phyloP scores from a whole-genome alignment of 164 flowering plant genomes.

The Tetracentron sinense region DNA sequence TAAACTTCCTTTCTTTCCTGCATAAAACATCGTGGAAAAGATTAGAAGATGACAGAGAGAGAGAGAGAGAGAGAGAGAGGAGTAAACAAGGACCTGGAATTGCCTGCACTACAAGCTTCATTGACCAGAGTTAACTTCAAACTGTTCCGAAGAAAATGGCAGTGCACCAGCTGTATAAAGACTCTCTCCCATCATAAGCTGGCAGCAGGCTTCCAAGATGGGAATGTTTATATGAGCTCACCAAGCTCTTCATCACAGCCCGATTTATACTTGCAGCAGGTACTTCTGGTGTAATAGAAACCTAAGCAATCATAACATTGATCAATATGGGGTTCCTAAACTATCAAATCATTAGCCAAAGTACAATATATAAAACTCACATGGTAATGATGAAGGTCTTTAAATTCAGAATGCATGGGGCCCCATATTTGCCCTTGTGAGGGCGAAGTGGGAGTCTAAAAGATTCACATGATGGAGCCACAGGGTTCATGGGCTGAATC shows the following conservation, averaged over 20 bases:
- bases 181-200: conserved; percentile 5
- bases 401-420: neutral
- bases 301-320: neutral
- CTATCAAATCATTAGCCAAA: neutral
- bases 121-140: neutral
- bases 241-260: neutral
- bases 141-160: conserved; percentile 9
- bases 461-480: neutral
- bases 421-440: neutral
- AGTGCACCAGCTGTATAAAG: conserved; percentile 9
- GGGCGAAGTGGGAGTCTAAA: neutral
- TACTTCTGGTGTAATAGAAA: neutral
- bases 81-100: neutral
- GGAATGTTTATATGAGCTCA: neutral
- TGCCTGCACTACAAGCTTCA: neutral
- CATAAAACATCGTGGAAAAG: neutral
- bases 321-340: neutral
- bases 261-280: neutral
- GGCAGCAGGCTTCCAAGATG: conserved; percentile 1
- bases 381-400: neutral
- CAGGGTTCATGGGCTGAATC: neutral
- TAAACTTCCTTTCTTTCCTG: conserved; percentile 1
- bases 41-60: neutral
- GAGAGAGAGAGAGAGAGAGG: neutral
- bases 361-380: neutral